Percentiles rank a stretch among this genome's conserved stretches.
Conservation (phyloP, 768 basidiomycete genomes). For the Lentinula guzmanii region DNA sequence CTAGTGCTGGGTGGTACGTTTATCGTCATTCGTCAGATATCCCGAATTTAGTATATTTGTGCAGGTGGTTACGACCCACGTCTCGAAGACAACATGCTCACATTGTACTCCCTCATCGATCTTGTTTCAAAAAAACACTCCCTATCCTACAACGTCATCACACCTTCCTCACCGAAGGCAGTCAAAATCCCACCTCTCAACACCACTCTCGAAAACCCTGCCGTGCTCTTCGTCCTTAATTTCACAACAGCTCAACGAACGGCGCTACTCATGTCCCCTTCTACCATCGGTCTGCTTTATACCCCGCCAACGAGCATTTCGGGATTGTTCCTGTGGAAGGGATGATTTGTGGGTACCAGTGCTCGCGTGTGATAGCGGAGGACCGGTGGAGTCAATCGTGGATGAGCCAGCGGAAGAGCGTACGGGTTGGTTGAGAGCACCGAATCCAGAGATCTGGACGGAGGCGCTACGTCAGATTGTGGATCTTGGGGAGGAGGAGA, state of each 20-base stretch:
- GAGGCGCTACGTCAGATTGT: slow-evolving; percentile 59
- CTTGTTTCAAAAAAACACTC: slow-evolving; percentile 40
- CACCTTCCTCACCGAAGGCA: slow-evolving; percentile 33
- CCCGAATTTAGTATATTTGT: background rate
- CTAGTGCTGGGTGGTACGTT: slow-evolving; percentile 73
- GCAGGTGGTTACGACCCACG: slow-evolving; percentile 89
- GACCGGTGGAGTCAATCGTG: slow-evolving; percentile 82
- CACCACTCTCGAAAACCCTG: slow-evolving; percentile 33
- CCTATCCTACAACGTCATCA: slow-evolving; percentile 55
- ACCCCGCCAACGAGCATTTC: slow-evolving; percentile 97
- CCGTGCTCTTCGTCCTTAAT: slow-evolving; percentile 87
- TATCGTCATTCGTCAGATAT: background rate
- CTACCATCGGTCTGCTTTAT: slow-evolving; percentile 77
- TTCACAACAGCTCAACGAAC: slow-evolving; percentile 83
- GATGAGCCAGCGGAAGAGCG: slow-evolving; percentile 29
- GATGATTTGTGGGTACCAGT: slow-evolving; percentile 92
- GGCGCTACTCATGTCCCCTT: slow-evolving; percentile 62
- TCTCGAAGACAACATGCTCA: slow-evolving; percentile 76
- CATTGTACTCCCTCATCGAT: slow-evolving; percentile 55
- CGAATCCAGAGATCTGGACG: slow-evolving; percentile 66
- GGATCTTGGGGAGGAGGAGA: slow-evolving; percentile 30
- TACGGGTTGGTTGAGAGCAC: slow-evolving; percentile 75
- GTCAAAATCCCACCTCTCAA: slow-evolving; percentile 34
- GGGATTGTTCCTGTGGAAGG: slow-evolving; percentile 95
- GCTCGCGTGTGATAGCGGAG: slow-evolving; percentile 80